phyloP scores from a whole-genome alignment of 768 basidiomycete species.

The Mycena capillaripes region DNA sequence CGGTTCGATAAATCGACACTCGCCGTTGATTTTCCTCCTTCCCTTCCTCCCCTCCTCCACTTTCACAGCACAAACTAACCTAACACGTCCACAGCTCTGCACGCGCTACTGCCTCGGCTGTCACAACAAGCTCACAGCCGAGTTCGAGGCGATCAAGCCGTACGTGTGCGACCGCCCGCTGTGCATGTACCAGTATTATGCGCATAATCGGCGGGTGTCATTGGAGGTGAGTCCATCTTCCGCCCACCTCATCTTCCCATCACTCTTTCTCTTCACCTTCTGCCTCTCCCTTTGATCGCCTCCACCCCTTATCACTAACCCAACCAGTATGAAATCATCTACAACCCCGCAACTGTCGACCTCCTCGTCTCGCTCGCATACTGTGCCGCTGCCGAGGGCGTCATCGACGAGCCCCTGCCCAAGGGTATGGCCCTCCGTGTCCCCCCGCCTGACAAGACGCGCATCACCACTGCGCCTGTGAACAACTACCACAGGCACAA shows the following conservation, averaged over 20 bases:
- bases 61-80: too few relatives aligned
- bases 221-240: constrained; percentile 65
- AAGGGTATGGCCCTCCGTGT: constrained; percentile 73
- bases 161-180: constrained; percentile 78
- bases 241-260: too few relatives aligned
- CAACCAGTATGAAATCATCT: constrained; percentile 75
- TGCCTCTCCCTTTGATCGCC: too few relatives aligned
- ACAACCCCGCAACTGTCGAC: constrained; percentile 75
- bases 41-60: neutral
- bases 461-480: neutral
- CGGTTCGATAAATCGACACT: too few relatives aligned
- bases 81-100: constrained; percentile 61
- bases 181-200: constrained; percentile 80
- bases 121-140: constrained; percentile 66
- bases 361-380: constrained; percentile 77
- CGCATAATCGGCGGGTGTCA: constrained; percentile 73
- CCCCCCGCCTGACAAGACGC: constrained; percentile 48
- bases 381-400: constrained; percentile 66
- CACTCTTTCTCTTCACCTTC: too few relatives aligned
- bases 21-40: too few relatives aligned
- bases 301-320: neutral
- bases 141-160: constrained; percentile 76
- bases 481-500: neutral
- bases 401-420: constrained; percentile 70
- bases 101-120: constrained; percentile 83